Percentiles rank a stretch among this genome's conserved stretches.
Evolutionary conservation across 805 yeast species (phyloP).

Genomic region (Ogataea salicorniae): DNA sequence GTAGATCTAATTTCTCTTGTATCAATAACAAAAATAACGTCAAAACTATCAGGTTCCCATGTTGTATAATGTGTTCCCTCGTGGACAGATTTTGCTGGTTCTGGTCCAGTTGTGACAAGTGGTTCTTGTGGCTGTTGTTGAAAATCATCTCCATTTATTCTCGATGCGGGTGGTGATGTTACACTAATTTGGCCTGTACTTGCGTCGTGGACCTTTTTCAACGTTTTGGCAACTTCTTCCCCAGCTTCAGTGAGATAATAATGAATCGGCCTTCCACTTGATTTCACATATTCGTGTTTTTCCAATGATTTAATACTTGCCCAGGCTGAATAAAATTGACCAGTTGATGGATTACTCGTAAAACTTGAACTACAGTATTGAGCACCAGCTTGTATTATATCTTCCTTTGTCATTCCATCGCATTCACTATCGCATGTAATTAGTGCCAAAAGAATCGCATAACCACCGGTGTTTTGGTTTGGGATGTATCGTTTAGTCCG

Average conservation of each 20-base stretch:
- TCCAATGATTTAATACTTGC: conserved; percentile 56
- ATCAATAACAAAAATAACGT: conserved; percentile 62
- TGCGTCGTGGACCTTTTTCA: conserved; percentile 42
- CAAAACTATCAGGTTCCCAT: conserved; percentile 63
- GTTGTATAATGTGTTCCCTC: conserved; percentile 32
- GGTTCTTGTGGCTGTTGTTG: background rate
- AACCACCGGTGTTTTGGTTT: conserved; percentile 71
- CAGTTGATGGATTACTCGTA: conserved; percentile 51
- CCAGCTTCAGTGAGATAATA: conserved; percentile 73
- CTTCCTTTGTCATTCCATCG: conserved; percentile 60
- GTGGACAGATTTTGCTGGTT: background rate
- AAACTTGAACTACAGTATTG: conserved; percentile 56
- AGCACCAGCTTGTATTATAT: conserved; percentile 48
- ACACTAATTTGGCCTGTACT: background rate
- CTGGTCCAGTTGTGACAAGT: background rate
- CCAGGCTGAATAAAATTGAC: conserved; percentile 75
- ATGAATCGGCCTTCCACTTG: conserved; percentile 51
- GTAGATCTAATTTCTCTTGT: conserved; percentile 74
- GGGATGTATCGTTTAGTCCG: conserved; percentile 55
- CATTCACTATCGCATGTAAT: conserved; percentile 41
- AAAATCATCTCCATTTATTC: no score
- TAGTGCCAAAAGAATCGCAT: conserved; percentile 68
- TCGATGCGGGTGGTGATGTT: background rate
- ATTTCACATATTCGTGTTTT: conserved; percentile 52
- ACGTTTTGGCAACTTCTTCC: conserved; percentile 48